Base-by-base conservation (phyloP, 441 rosid species). In the Erodium moschatum region DNA sequence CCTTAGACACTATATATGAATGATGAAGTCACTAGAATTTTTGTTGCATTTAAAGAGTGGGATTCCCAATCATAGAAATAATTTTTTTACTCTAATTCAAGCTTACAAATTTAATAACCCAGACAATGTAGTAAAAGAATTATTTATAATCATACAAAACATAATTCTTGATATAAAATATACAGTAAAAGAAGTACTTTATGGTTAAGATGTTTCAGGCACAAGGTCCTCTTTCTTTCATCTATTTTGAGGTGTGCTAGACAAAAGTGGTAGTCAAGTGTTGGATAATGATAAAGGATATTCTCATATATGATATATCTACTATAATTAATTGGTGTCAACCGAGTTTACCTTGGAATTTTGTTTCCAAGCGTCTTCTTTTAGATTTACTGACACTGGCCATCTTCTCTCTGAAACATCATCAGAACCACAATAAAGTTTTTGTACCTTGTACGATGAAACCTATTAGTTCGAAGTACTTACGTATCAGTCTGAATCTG, bases 401-500 rank as follows among this genome's bases (percentile, higher is more conserved):
- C 75, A 86, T 72, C 83, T 85, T 88, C 75, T 72, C 89, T 72
- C 97, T 91, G 82, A 73, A 67, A 77, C 42, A 70, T 64, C 71
- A 70, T 52, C 50, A 71, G 75, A 72, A 71, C 73, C 62, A 72
- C 33, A 74, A 24, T 70, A 20, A 64, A 44, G 67, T 68, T 27
- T 72, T 68, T 69, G 68, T 54, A 70, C 67, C 69, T 48, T 13
- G 56, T 68, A 69, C 48, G 2, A 64, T 40, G 16, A 73, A 71
- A 62, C 42, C 74, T 77, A 64, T 40, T 73, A 56, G n/a, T 67
- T 74, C 72, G 13, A 52, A 74, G 61, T 70, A 81, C 92, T 2
- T 84, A 91, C 99, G 82, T 72, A 67, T 91, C 92, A 68, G 81
- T 77, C 75, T 84, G 84, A 77, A 89, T 85, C 79, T 85, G 90